Evolutionary conservation across 1,139 yeast species (phyloP).

Genomic region (Geotrichum europaeum): DNA sequence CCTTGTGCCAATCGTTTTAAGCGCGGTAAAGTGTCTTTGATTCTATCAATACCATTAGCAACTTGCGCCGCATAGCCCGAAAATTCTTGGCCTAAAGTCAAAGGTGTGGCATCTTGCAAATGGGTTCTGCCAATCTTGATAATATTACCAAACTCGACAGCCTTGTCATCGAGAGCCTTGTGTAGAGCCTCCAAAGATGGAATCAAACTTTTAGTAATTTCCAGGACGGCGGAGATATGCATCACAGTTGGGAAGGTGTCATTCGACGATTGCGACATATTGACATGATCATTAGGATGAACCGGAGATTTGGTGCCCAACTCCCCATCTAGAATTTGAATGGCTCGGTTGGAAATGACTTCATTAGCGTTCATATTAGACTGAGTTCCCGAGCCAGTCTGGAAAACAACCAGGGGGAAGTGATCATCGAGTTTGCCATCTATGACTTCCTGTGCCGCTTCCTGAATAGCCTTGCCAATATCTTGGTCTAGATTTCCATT

Average conservation of each 20-base stretch:
- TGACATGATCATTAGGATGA: slow-evolving; percentile 97
- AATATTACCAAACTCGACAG: slow-evolving; percentile 76
- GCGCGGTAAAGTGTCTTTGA: slow-evolving; percentile 68
- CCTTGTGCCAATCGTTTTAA: slow-evolving; percentile 90
- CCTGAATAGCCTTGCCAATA: slow-evolving; percentile 77
- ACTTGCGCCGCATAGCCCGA: slow-evolving; percentile 93
- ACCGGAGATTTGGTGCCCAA: slow-evolving; percentile 89
- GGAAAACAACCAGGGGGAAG: slow-evolving; percentile 96
- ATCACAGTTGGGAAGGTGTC: slow-evolving; percentile 98
- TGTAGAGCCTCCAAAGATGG: slow-evolving; percentile 76
- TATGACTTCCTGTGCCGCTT: slow-evolving; percentile 92
- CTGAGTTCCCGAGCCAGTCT: slow-evolving; percentile 98
- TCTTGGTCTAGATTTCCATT: slow-evolving; percentile 79
- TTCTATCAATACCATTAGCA: slow-evolving; percentile 81
- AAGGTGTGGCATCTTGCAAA: slow-evolving; percentile 96
- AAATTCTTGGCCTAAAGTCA: slow-evolving; percentile 96
- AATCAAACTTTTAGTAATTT: slow-evolving; percentile 64
- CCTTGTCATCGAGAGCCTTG: slow-evolving; percentile 66
- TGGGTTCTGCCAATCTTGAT: slow-evolving; percentile 99
- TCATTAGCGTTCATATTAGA: slow-evolving; percentile 98
- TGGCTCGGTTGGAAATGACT: slow-evolving; percentile 96
- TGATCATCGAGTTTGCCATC: slow-evolving; percentile 88
- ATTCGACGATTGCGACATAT: slow-evolving; percentile 96
- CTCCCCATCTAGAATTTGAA: slow-evolving; percentile 87
- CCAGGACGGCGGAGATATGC: slow-evolving; percentile 98